Evolutionary conservation across 768 basidiomycete genomes (phyloP).

Genomic region (Daedaleopsis sinensis): DNA sequence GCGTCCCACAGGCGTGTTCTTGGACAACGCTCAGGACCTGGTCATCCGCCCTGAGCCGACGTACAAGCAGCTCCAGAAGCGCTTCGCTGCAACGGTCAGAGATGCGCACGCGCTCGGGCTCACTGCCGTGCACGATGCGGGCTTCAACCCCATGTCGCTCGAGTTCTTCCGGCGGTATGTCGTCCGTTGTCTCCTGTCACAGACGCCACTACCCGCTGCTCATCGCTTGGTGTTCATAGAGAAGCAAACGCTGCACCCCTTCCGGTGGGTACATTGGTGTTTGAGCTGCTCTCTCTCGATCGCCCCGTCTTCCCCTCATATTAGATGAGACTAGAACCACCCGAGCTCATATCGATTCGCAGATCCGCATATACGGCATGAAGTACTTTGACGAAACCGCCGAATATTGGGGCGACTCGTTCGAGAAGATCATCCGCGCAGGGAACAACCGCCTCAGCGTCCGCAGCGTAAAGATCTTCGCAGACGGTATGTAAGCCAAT

Average conservation of each 20-base stretch:
- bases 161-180: constrained; percentile 70
- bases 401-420: constrained; percentile 74
- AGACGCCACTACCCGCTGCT: not conserved
- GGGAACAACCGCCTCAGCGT: constrained; percentile 67
- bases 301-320: not conserved
- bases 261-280: constrained; percentile 14
- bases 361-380: constrained; percentile 84
- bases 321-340: not conserved
- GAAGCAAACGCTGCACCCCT: constrained; percentile 14
- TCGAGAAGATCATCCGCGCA: constrained; percentile 54
- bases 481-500: constrained; percentile 51
- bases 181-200: no score
- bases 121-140: constrained; percentile 88
- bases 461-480: constrained; percentile 81
- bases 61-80: constrained; percentile 60
- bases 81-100: constrained; percentile 61
- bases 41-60: constrained; percentile 66
- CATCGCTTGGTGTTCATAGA: not conserved
- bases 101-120: constrained; percentile 75
- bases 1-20: constrained; percentile 56
- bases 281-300: not conserved
- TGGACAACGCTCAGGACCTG: constrained; percentile 87
- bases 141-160: constrained; percentile 66
- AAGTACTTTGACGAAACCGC: constrained; percentile 66
- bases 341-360: not conserved